These are phyloP conservation scores for Lignosus rhinocerotis DNA, from an alignment of 1,284 basidiomycete species.

Conservation along the genomic window DNA sequence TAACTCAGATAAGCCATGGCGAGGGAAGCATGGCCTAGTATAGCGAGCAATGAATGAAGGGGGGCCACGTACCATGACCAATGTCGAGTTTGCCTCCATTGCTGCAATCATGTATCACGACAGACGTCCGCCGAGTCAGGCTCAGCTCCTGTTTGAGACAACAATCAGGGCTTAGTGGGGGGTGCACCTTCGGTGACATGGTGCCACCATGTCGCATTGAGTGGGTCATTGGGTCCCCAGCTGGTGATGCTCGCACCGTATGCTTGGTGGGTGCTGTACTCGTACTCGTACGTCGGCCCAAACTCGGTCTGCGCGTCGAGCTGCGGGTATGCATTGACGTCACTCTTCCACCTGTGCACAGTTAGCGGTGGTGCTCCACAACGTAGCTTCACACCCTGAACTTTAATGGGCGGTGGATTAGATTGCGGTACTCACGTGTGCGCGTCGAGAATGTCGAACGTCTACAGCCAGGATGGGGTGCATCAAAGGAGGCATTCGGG, in stretches of 20 bases:
- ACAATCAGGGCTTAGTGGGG: neutral
- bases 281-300: conserved; percentile 69
- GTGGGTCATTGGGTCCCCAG: conserved; percentile 68
- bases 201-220: conserved; percentile 88
- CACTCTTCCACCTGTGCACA: conserved; percentile 54
- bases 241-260: conserved; percentile 62
- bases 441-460: conserved; percentile 73
- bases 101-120: conserved; percentile 36
- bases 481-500: too few relatives aligned
- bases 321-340: conserved; percentile 56
- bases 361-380: neutral
- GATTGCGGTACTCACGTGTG: conserved; percentile 57
- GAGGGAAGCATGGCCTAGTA: neutral
- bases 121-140: neutral
- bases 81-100: conserved; percentile 60
- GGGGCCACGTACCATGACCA: conserved; percentile 52
- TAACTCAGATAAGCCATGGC: neutral
- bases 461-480: conserved; percentile 38
- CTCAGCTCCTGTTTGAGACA: neutral
- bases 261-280: conserved; percentile 71
- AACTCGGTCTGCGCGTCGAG: conserved; percentile 55
- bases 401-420: neutral
- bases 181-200: conserved; percentile 69
- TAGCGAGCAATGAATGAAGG: neutral
- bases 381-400: conserved; percentile 9